phyloP scores from a whole-genome alignment of 2,329 filamentous ascomycete species.

The Chaetomium sp. region DNA sequence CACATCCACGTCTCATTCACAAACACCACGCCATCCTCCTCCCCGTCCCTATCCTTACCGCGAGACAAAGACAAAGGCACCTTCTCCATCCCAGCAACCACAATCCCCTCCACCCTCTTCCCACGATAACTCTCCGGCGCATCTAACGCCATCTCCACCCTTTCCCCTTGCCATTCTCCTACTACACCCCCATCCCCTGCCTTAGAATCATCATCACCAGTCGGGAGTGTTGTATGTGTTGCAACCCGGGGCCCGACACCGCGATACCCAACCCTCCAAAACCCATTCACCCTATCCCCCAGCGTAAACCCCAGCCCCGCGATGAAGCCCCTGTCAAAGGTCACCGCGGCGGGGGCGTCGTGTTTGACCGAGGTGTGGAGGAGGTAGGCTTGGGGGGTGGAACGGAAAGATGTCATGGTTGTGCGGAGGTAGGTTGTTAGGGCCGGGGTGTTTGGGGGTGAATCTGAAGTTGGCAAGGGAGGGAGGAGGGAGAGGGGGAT shows the following conservation, averaged over 20 bases:
- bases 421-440: conserved; percentile 24
- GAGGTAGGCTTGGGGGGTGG: conserved; percentile 29
- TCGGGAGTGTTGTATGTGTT: no score
- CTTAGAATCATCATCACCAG: no score
- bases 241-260: neutral
- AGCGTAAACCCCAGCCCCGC: conserved; percentile 18
- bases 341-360: conserved; percentile 16
- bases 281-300: conserved; percentile 30
- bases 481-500: conserved; percentile 4
- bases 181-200: neutral
- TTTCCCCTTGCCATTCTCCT: conserved; percentile 14
- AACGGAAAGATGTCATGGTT: conserved; percentile 28
- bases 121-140: conserved; percentile 23
- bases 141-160: conserved; percentile 28
- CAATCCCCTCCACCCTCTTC: conserved; percentile 22
- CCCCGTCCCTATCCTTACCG: neutral
- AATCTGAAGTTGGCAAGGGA: conserved; percentile 8
- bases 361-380: conserved; percentile 23
- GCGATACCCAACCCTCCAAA: conserved; percentile 27
- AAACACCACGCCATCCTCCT: conserved; percentile 22
- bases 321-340: conserved; percentile 26
- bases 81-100: conserved; percentile 23
- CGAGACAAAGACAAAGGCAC: no score
- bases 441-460: neutral
- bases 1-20: conserved; percentile 38